phyloP scores from a whole-genome alignment of 345 rosid genomes.

The Gossypium bickii region DNA sequence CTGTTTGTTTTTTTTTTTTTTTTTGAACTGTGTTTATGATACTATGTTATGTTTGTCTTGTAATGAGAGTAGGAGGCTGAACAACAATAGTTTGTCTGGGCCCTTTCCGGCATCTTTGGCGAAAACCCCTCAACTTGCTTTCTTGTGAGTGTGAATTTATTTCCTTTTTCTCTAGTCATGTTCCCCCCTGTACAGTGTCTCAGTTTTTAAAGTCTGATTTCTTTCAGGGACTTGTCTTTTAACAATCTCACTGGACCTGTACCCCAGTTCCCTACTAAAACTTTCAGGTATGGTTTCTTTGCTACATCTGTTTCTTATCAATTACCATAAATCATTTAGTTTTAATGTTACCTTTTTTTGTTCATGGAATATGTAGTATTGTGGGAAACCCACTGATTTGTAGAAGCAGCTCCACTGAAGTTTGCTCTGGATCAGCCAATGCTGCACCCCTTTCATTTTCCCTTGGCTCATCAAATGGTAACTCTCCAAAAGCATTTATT shows the following conservation, averaged over 20 bases:
- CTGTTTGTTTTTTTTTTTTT: not conserved
- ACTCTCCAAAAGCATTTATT: not conserved
- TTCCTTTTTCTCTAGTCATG: constrained; percentile 5
- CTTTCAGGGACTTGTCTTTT: constrained; percentile 81
- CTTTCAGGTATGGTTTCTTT: constrained; percentile 58
- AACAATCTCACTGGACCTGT: constrained; percentile 90
- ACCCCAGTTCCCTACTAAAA: constrained; percentile 65
- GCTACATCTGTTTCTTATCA: constrained; percentile 2
- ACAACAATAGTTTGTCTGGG: constrained; percentile 88
- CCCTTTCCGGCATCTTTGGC: constrained; percentile 68
- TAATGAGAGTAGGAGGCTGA: constrained; percentile 74
- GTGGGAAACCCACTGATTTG: constrained; percentile 82
- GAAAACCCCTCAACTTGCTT: constrained; percentile 67
- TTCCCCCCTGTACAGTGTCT: not conserved
- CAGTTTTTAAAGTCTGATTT: constrained; percentile 3
- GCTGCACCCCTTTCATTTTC: constrained; percentile 48
- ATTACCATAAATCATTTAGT: not conserved
- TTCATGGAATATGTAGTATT: constrained; percentile 48
- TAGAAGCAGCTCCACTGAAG: constrained; percentile 44
- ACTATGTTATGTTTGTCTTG: constrained; percentile 28
- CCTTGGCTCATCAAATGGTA: constrained; percentile 55
- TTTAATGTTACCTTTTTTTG: constrained; percentile 2
- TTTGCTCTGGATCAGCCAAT: constrained; percentile 60
- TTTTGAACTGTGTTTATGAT: constrained; percentile 13
- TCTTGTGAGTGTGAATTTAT: constrained; percentile 63